Evolutionary conservation across 352 stramenopile species (phyloP), one percentile per base, ranked within the genome.

Genomic region (Globisporangium megalacanthum): DNA sequence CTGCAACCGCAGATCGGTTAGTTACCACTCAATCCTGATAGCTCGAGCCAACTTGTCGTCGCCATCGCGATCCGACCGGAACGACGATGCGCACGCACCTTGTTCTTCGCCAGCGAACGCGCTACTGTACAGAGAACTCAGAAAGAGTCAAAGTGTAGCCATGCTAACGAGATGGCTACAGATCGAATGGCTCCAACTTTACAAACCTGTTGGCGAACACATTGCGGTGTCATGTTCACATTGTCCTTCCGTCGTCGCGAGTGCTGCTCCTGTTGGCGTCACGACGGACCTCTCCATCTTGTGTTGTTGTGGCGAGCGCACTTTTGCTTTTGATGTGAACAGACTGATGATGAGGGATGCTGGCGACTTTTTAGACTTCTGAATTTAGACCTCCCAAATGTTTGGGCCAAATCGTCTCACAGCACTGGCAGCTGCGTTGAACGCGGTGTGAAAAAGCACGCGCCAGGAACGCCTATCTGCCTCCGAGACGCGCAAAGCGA

Each of bases 71-170:
- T 29, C 25, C 4, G 25, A 29, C 25, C 25, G 25, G 25, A 29
- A 46, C 10, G 4, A 20, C 11, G 19, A 9, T 4, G 20, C 36
- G 20, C 13, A 22, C 35, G 15, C 25, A 61, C 37, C 17, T 55
- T 55, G 56, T 61, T 61, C 39, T 50, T 49, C 6, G 54, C 3
- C 3, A 61, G 17, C 4, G 37, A 56, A n/a, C n/a, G 7, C 8
- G 11, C 11, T 44, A 44, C 9, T 14, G 17, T 15, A 44, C 17
- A 14, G 37, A n/a, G 10, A 13, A 6, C 7, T 29, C 25, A 29
- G 25, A 29, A 29, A 29, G 25, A 46, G 41, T 14, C 13, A 46
- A 20, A 7, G 19, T 46, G 41, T 46, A 46, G 41, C 41, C 41
- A 46, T 46, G 41, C 14, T 9, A 17, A 2, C 15, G 37, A 46